phyloP scores from a whole-genome alignment of 2,329 filamentous ascomycete species.

The Phyllosticta citribraziliensis region DNA sequence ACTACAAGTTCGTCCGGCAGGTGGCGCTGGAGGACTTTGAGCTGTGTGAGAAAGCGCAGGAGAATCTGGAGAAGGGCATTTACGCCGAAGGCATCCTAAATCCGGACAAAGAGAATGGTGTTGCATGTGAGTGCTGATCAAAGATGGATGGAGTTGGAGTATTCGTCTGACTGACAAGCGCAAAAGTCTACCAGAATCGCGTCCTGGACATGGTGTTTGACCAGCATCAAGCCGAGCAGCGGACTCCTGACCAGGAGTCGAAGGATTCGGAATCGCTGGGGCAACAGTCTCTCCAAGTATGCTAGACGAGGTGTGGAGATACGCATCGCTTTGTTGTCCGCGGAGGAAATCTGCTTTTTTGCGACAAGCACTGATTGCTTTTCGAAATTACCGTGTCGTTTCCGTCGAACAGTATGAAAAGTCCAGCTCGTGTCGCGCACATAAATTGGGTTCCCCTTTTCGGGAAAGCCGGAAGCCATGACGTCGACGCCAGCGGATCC shows the following conservation, averaged over 20 bases:
- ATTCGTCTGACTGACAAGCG: constrained; percentile 12
- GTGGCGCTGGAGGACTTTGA: constrained; percentile 49
- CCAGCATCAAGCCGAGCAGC: constrained; percentile 31
- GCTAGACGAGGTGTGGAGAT: neutral
- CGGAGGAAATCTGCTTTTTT: neutral
- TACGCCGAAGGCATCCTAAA: constrained; percentile 48
- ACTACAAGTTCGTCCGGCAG: constrained; percentile 47
- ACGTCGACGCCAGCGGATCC: neutral
- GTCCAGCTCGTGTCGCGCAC: neutral
- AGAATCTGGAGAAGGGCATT: constrained; percentile 43
- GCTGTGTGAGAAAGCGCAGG: constrained; percentile 47
- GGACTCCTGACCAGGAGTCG: neutral
- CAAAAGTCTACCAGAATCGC: constrained; percentile 36
- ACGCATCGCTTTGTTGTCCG: neutral
- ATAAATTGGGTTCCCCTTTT: neutral
- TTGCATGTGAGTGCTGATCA: constrained; percentile 33
- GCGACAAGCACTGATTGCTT: neutral
- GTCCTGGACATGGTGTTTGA: constrained; percentile 36
- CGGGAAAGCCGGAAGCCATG: neutral
- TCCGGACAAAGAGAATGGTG: constrained; percentile 46
- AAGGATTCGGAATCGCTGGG: neutral
- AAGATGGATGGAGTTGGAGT: neutral
- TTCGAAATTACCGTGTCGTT: neutral
- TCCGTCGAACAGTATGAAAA: neutral
- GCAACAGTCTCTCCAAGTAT: neutral